Conservation (phyloP, 2,329 filamentous ascomycete genomes). For the Cordyceps farinosa region DNA sequence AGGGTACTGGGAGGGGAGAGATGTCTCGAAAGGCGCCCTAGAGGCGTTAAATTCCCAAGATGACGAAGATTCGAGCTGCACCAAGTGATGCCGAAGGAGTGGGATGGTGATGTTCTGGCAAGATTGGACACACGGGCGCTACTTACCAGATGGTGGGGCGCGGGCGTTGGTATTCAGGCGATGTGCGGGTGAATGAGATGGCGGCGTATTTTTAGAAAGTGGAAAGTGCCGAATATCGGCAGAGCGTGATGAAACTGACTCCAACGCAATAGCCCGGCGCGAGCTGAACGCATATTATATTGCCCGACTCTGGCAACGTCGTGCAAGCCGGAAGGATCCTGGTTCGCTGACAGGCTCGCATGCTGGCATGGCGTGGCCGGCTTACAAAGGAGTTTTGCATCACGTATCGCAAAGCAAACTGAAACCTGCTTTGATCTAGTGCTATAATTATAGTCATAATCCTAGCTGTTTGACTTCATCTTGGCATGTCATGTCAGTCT, state of each 20-base stretch:
- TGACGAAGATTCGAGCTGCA: neutral
- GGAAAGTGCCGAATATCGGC: neutral
- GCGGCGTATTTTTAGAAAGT: neutral
- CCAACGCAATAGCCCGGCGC: neutral
- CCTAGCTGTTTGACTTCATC: neutral
- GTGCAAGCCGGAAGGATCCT: conserved; percentile 4
- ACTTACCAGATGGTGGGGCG: conserved; percentile 5
- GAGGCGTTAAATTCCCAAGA: neutral
- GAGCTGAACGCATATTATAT: neutral
- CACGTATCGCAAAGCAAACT: neutral
- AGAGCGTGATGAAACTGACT: neutral
- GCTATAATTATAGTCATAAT: neutral
- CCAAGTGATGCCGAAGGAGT: neutral
- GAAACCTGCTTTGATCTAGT: neutral
- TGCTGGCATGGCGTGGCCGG: neutral
- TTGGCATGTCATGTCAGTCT: neutral
- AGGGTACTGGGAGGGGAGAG: neutral
- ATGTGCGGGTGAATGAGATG: conserved; percentile 6
- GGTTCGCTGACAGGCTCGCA: neutral
- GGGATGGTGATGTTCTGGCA: conserved; percentile 2
- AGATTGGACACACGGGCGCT: conserved; percentile 11
- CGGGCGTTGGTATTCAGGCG: neutral
- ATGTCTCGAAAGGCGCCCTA: neutral
- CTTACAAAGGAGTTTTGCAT: neutral
- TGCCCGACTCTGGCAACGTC: neutral